phyloP scores from a whole-genome alignment of 768 basidiomycete species.

The Amanita thiersii region DNA sequence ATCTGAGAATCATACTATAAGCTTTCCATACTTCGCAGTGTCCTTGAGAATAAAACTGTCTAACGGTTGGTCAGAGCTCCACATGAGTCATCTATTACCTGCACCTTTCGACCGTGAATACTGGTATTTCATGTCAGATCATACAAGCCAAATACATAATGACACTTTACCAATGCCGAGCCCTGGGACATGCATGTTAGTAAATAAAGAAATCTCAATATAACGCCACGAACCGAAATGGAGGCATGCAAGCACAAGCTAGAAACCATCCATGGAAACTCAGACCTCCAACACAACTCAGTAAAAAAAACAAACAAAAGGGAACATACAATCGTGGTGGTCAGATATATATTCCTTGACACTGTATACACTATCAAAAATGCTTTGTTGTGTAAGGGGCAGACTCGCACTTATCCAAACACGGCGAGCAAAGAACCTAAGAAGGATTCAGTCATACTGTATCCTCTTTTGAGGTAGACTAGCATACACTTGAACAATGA shows the following conservation, averaged over 20 bases:
- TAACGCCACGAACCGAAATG: too few relatives aligned
- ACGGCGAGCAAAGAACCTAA: slow-evolving; percentile 44
- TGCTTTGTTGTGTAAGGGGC: background rate
- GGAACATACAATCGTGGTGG: slow-evolving; percentile 30
- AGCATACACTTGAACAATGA: slow-evolving; percentile 41
- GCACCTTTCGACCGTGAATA: slow-evolving; percentile 39
- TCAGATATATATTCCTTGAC: slow-evolving; percentile 33
- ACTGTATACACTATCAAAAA: slow-evolving; percentile 21
- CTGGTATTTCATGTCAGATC: slow-evolving; percentile 16
- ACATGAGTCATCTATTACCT: slow-evolving; percentile 6
- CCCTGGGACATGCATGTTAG: slow-evolving; percentile 22
- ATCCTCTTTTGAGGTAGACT: background rate
- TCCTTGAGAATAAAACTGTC: slow-evolving; percentile 25
- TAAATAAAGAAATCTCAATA: too few relatives aligned
- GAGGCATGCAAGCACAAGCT: slow-evolving; percentile 31
- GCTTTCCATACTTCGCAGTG: slow-evolving; percentile 23
- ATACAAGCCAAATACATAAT: slow-evolving; percentile 1
- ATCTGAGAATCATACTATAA: slow-evolving; percentile 22
- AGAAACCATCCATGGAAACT: slow-evolving; percentile 1
- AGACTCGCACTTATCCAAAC: slow-evolving; percentile 36
- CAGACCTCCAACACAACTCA: background rate
- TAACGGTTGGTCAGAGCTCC: background rate
- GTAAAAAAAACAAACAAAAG: too few relatives aligned
- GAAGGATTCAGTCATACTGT: slow-evolving; percentile 1
- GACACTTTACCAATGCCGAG: slow-evolving; percentile 29